A percentile compares a stretch with the other conserved stretches of the same genome.
Conservation (phyloP, 495 filamentous ascomycete species). For the Aspergillus sclerotioniger region DNA sequence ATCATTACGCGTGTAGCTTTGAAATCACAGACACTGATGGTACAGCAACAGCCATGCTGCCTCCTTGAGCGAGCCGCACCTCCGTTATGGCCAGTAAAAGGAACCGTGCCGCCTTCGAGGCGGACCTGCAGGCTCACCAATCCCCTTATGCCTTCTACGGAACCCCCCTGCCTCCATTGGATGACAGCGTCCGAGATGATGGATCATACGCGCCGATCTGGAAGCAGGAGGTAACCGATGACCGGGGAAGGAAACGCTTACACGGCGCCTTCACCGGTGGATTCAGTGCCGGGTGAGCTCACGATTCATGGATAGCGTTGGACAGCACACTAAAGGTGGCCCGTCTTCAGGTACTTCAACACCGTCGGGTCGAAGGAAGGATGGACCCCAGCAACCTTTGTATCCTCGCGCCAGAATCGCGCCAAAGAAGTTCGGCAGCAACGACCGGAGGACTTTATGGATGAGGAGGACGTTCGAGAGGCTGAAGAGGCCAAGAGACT, state of each 20-base stretch:
- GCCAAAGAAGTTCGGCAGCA: conserved; percentile 65
- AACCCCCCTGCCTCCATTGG: conserved; percentile 78
- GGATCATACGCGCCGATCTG: conserved; percentile 91
- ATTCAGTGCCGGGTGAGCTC: conserved; percentile 84
- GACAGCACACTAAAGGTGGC: conserved; percentile 31
- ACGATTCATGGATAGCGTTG: conserved; percentile 21
- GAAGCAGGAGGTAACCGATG: conserved; percentile 97
- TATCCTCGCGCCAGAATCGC: conserved; percentile 81
- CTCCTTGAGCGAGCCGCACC: neutral
- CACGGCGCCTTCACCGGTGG: conserved; percentile 98
- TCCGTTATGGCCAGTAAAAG: conserved; percentile 70
- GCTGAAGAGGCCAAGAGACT: conserved; percentile 72
- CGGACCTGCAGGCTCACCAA: conserved; percentile 68
- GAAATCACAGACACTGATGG: neutral
- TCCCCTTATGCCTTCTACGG: conserved; percentile 82
- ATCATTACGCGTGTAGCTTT: neutral
- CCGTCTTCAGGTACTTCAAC: conserved; percentile 77
- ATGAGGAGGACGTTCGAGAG: conserved; percentile 92
- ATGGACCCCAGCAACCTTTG: conserved; percentile 88
- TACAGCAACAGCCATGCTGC: conserved; percentile 10
- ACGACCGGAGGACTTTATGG: conserved; percentile 92
- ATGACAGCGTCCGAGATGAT: conserved; percentile 79
- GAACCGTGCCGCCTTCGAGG: conserved; percentile 72
- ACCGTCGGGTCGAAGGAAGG: conserved; percentile 98
- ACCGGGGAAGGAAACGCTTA: conserved; percentile 83